Evolutionary conservation across 208 protist species (phyloP).

Genomic region (Leishmania martiniquensis): DNA sequence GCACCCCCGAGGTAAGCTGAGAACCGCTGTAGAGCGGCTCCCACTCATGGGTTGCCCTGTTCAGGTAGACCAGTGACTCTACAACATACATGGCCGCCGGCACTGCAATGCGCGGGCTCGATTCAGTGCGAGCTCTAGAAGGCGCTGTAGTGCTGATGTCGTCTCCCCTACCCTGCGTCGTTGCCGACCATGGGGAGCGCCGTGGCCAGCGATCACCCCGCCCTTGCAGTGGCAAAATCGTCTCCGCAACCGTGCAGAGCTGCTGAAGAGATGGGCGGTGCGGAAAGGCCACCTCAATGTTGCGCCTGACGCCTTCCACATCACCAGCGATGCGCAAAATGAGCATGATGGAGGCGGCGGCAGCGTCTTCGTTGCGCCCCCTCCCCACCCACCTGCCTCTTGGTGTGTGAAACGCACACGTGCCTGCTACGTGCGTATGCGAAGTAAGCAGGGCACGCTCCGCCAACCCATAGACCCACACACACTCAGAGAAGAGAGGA

Average conservation of each 20-base stretch:
- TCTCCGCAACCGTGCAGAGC: slow-evolving; percentile 54
- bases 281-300: slow-evolving; percentile 63
- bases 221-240: slow-evolving; percentile 36
- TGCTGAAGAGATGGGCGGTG: slow-evolving; percentile 54
- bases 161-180: background rate
- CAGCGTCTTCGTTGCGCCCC: background rate
- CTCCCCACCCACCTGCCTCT: no score
- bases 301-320: slow-evolving; percentile 27
- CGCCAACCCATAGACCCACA: background rate
- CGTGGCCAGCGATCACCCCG: background rate
- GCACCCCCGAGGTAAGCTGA: slow-evolving; percentile 57
- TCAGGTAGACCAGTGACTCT: slow-evolving; percentile 44
- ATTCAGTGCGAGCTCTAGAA: background rate
- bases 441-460: background rate
- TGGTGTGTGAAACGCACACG: background rate
- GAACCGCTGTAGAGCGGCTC: slow-evolving; percentile 55
- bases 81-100: slow-evolving; percentile 18
- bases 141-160: background rate
- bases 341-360: slow-evolving; percentile 28
- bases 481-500: background rate
- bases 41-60: slow-evolving; percentile 49
- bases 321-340: slow-evolving; percentile 36
- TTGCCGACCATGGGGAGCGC: slow-evolving; percentile 4
- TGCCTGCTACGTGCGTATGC: background rate
- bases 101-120: background rate